Evolutionary conservation across 495 filamentous ascomycete genomes (phyloP), one percentile per base, ranked within the genome.

Genomic region (Xylaria palmicola): DNA sequence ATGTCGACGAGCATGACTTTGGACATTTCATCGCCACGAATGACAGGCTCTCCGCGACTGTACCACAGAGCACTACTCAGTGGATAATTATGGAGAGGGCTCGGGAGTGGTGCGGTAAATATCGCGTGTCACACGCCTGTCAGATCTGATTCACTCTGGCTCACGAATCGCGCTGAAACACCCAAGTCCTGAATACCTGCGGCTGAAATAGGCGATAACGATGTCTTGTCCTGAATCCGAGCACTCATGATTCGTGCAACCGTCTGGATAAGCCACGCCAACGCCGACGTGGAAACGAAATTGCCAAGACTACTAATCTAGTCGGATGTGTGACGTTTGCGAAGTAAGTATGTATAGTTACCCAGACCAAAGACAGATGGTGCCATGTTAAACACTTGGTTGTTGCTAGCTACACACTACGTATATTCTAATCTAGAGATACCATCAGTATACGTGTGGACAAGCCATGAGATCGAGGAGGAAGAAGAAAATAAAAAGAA

Each of bases 1-100:
- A 67, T 10, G 60, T 75, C 27, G 63, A 44, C 32, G 69, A 74
- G 0, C 57, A 71, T 20, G 68, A 68, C 29, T 72, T 66, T 40
- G 40, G 57, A 29, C 57, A 56, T 44, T 77, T 79, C 55, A 49
- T 68, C 26, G 59, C 22, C 15, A 56, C 67, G 22, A 70, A 68
- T 45, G 65, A 66, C 39, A 61, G 40, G 32, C 63, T 70, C 49
- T 65, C 60, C 47, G 58, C 62, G 22, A 20, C 36, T 41, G 56
- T 63, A 17, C 55, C 64, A 41, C 51, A 62, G 29, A 55, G 39
- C 34, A 37, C 48, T 30, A 39, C 57, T 32, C 50, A 64, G 63
- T 59, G 59, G 62, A 51, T 45, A 60, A 63, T 52, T 13, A 50
- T 72, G 32, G 64, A 70, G 48, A 61, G 43, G 30, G 69, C 69